Percentiles rank a stretch among this genome's conserved stretches.
Evolutionary conservation across 805 yeast genomes (phyloP).

Genomic region (Priceomyces medius): DNA sequence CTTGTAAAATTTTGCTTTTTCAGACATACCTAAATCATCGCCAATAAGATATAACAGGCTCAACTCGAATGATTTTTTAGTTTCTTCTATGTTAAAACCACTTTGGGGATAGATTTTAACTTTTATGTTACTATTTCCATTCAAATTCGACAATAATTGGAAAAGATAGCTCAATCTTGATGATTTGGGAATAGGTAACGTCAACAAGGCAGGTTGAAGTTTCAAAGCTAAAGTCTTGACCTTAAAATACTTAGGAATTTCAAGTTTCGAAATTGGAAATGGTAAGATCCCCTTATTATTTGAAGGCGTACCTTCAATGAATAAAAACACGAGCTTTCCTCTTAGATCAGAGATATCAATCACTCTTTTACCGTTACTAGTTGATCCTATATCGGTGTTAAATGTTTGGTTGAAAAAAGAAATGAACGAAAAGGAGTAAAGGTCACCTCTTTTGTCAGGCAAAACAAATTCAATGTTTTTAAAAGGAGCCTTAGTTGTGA

Average conservation of each 20-base stretch:
- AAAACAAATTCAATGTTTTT: slow-evolving; percentile 31
- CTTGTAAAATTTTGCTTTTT: slow-evolving; percentile 29
- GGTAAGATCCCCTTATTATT: slow-evolving; percentile 78
- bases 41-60: slow-evolving; percentile 32
- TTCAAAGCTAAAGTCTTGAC: slow-evolving; percentile 40
- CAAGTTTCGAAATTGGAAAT: slow-evolving; percentile 28
- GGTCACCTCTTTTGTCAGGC: slow-evolving; percentile 37
- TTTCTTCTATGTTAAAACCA: slow-evolving; percentile 13
- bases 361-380: slow-evolving; percentile 12
- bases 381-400: slow-evolving; percentile 1
- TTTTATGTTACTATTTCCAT: slow-evolving; percentile 19
- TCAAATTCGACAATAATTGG: slow-evolving; percentile 21
- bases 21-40: slow-evolving; percentile 24
- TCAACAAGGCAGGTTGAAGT: slow-evolving; percentile 32
- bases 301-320: slow-evolving; percentile 82
- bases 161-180: slow-evolving; percentile 21
- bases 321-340: slow-evolving; percentile 50
- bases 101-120: slow-evolving; percentile 27
- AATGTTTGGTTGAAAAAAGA: slow-evolving; percentile 27
- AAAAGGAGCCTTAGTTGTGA: slow-evolving; percentile 25
- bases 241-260: slow-evolving; percentile 13
- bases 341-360: slow-evolving; percentile 23
- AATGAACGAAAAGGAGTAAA: slow-evolving; percentile 25
- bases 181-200: slow-evolving; percentile 36
- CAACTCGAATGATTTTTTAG: slow-evolving; percentile 29